phyloP scores from a whole-genome alignment of 2,329 filamentous ascomycete species.

The Gnomoniopsis sp. region DNA sequence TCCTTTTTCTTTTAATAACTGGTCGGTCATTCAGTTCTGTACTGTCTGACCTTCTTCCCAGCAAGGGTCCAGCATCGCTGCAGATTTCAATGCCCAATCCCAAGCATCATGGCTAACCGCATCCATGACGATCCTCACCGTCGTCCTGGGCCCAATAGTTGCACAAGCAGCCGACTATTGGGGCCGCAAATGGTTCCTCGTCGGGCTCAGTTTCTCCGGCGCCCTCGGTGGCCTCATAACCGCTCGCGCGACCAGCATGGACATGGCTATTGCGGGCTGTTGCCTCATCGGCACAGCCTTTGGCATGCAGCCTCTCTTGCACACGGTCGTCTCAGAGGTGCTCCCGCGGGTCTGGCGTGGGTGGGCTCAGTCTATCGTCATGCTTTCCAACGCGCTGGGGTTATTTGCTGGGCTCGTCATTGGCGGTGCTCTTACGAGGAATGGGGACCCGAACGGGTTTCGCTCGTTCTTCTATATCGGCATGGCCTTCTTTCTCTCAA shows the following conservation, averaged over 20 bases:
- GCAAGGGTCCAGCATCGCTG: slow-evolving; percentile 32
- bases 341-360: slow-evolving; percentile 33
- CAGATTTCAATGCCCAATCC: slow-evolving; percentile 22
- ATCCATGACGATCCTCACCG: slow-evolving; percentile 34
- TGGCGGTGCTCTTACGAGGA: slow-evolving; percentile 32
- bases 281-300: slow-evolving; percentile 32
- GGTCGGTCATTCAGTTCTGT: neutral
- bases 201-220: slow-evolving; percentile 31
- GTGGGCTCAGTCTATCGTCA: slow-evolving; percentile 32
- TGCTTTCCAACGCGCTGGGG: slow-evolving; percentile 29
- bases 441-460: slow-evolving; percentile 30
- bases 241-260: slow-evolving; percentile 30
- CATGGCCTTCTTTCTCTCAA: slow-evolving; percentile 26
- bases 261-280: slow-evolving; percentile 35
- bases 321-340: slow-evolving; percentile 37
- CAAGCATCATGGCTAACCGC: slow-evolving; percentile 32
- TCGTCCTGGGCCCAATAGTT: slow-evolving; percentile 32
- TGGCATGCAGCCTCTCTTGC: slow-evolving; percentile 35
- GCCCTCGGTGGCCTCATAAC: slow-evolving; percentile 34
- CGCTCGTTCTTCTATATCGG: slow-evolving; percentile 34
- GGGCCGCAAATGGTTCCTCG: slow-evolving; percentile 39
- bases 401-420: slow-evolving; percentile 30
- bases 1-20: neutral
- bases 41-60: slow-evolving; percentile 12
- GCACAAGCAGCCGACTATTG: slow-evolving; percentile 40